Conservation (phyloP, 1,284 basidiomycete genomes). For the Leccinum solheimii region DNA sequence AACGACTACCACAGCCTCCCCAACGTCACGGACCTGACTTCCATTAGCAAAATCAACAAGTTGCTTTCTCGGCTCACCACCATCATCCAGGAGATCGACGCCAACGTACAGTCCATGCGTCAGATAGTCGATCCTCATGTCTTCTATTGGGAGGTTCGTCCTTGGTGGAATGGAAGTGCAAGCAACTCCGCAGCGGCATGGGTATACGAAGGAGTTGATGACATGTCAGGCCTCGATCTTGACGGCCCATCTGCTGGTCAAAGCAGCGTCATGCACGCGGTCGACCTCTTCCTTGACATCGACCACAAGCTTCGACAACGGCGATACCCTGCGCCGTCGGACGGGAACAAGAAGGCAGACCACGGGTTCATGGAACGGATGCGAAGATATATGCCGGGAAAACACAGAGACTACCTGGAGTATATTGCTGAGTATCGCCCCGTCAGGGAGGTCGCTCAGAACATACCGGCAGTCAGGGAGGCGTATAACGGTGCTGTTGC, state of each 20-base stretch:
- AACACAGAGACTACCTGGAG: slow-evolving; percentile 66
- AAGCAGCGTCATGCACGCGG: slow-evolving; percentile 83
- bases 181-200: slow-evolving; percentile 62
- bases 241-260: slow-evolving; percentile 95
- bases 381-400: slow-evolving; percentile 81
- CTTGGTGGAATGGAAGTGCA: slow-evolving; percentile 90
- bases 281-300: slow-evolving; percentile 80
- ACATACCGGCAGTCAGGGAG: slow-evolving; percentile 56
- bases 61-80: slow-evolving; percentile 72
- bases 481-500: slow-evolving; percentile 81
- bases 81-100: slow-evolving; percentile 74
- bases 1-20: slow-evolving; percentile 80
- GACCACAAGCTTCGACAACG: slow-evolving; percentile 80
- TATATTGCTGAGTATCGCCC: slow-evolving; percentile 51
- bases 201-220: slow-evolving; percentile 81
- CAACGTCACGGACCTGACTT: slow-evolving; percentile 65
- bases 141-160: slow-evolving; percentile 91
- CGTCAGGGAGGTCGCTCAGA: slow-evolving; percentile 59
- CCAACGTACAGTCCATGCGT: slow-evolving; percentile 70
- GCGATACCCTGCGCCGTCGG: slow-evolving; percentile 68
- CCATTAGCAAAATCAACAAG: slow-evolving; percentile 68
- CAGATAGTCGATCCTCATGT: slow-evolving; percentile 79
- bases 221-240: slow-evolving; percentile 58
- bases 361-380: slow-evolving; percentile 80
- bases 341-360: slow-evolving; percentile 62